phyloP scores from a whole-genome alignment of 2,329 filamentous ascomycete genomes.

The Botrytis fragariae region DNA sequence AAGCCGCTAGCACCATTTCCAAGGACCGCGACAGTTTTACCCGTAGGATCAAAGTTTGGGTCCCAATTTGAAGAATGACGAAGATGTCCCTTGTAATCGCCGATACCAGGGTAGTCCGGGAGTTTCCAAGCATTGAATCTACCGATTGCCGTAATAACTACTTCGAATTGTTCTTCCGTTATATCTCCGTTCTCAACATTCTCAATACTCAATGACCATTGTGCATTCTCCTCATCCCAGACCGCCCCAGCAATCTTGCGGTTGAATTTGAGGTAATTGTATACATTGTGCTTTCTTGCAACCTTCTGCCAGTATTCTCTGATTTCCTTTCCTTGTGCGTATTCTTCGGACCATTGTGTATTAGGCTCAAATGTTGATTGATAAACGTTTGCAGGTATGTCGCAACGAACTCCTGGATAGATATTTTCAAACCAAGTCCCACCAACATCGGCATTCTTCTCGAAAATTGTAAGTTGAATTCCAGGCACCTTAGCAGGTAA shows the following conservation, averaged over 20 bases:
- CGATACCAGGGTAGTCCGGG: slow-evolving; percentile 57
- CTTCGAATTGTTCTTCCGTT: slow-evolving; percentile 51
- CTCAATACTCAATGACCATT: slow-evolving; percentile 50
- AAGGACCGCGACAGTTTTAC: slow-evolving; percentile 49
- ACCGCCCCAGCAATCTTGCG: slow-evolving; percentile 54
- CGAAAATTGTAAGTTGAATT: slow-evolving; percentile 49
- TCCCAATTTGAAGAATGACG: slow-evolving; percentile 62
- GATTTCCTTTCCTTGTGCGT: slow-evolving; percentile 66
- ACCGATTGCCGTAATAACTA: slow-evolving; percentile 62
- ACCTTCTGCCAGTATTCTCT: slow-evolving; percentile 62
- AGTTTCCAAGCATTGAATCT: slow-evolving; percentile 66
- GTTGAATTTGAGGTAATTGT: slow-evolving; percentile 54
- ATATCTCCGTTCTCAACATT: slow-evolving; percentile 42
- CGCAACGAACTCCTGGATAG: slow-evolving; percentile 32
- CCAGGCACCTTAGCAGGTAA: slow-evolving; percentile 65
- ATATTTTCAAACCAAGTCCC: slow-evolving; percentile 55
- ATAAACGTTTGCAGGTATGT: slow-evolving; percentile 51
- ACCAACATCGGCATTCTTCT: slow-evolving; percentile 47
- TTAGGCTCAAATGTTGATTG: slow-evolving; percentile 59
- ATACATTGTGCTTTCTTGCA: slow-evolving; percentile 62
- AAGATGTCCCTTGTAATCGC: slow-evolving; percentile 48
- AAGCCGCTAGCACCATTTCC: slow-evolving; percentile 52
- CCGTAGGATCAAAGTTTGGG: slow-evolving; percentile 47
- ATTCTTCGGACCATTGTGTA: slow-evolving; percentile 65
- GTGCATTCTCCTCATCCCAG: slow-evolving; percentile 52